Base-by-base conservation (phyloP, 1,284 basidiomycete genomes). In the Athelia psychrophila region DNA sequence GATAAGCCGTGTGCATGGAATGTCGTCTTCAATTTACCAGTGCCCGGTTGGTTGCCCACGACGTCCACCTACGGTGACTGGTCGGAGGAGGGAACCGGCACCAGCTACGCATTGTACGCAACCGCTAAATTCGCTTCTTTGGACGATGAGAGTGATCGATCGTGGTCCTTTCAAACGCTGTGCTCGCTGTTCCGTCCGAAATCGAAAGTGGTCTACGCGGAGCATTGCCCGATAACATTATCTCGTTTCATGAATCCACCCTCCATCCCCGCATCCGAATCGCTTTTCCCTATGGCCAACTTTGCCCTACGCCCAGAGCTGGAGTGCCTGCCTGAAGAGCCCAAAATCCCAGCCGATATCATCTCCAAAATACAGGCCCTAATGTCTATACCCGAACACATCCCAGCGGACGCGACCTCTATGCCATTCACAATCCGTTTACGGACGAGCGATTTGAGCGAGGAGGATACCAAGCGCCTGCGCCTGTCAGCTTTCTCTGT, bases 41-140 rank as follows among this genome's bases (percentile, higher is more conserved):
- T 91, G 20, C 88, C 88, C 5, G 89, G 89, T 10, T 92, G 90
- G 90, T 73, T 92, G 3, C 89, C 89, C 15, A 73, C 76, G 1
- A 78, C 79, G 15, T 73, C 80, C 12, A 54, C 56, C 1, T 78
- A 81, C 54, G 81, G 82, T 20, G 64, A 77, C 25, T 53, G 56
- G 9, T 55, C 54, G n/a, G 51, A 51, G 12, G 74, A 75, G 9
- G 70, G 72, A 16, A 61, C 78, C 20, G 86, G 86, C 19, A 78
- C 80, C 16, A 75, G 73, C 48, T 92, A 92, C 61, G 70, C 74
- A n/a, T 73, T 92, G 30, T 81, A 80, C 58, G 86, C 86, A 10
- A 78, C 79, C 22, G 87, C 85, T 4, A 80, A 75, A 56, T 85
- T 83, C 58, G 56, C 71, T 25, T 65, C 71, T 47, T 51, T 76